These are phyloP conservation scores for Rosa persica DNA, from an alignment of 306 rosid genomes.

Conservation along the genomic window DNA sequence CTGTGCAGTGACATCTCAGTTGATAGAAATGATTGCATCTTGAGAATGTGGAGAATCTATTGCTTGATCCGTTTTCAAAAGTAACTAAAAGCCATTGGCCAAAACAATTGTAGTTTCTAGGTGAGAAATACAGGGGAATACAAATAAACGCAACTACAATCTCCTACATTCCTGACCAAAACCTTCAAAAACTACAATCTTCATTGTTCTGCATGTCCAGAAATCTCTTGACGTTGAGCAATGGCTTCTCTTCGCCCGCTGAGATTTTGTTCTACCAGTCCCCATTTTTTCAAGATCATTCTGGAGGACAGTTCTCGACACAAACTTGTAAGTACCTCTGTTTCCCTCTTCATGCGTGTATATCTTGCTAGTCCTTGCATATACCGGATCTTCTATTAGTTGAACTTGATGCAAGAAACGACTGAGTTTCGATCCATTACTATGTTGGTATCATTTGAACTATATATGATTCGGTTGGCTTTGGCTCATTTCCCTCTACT, in stretches of 20 bases:
- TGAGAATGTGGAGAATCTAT: not conserved
- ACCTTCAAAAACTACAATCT: not conserved
- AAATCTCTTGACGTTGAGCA: not conserved
- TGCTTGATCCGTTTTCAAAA: not conserved
- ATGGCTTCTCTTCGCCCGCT: conserved; percentile 14
- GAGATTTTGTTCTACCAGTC: not conserved
- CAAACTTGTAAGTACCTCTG: conserved; percentile 7
- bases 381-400: not conserved
- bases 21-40: not conserved
- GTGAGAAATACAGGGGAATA: not conserved
- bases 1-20: not conserved
- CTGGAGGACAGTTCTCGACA: not conserved
- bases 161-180: not conserved
- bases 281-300: conserved; percentile 16
- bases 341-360: not conserved
- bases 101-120: not conserved
- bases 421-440: not conserved
- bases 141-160: not conserved
- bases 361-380: not conserved
- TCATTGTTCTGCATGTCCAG: not conserved
- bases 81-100: not conserved
- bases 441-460: not conserved
- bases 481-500: too few species aligned
- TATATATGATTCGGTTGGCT: too few species aligned
- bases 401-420: not conserved